These are phyloP conservation scores for Trametes coccinea DNA, from an alignment of 768 basidiomycete genomes.

Conservation along the genomic window DNA sequence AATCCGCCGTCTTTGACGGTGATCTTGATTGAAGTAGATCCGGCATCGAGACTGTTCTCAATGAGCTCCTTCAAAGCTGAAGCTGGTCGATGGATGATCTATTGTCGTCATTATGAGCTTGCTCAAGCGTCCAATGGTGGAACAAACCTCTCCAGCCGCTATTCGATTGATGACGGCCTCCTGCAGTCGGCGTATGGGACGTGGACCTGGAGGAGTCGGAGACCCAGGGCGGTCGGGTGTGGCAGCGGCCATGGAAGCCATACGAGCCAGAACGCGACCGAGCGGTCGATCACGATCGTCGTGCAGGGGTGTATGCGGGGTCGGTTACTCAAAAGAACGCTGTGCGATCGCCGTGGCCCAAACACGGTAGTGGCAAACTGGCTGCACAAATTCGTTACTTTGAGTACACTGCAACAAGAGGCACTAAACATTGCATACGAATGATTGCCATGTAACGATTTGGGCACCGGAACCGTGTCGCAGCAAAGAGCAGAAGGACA, in stretches of 20 bases:
- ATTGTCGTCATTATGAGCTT: not conserved
- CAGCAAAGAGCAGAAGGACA: not conserved
- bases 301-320: not conserved
- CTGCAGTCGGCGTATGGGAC: slow-evolving; percentile 72
- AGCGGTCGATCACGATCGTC: slow-evolving; percentile 1
- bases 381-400: too few relatives aligned
- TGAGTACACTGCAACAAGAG: too few relatives aligned
- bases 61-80: slow-evolving; percentile 96
- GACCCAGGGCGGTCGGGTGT: slow-evolving; percentile 14
- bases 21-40: slow-evolving; percentile 81
- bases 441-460: too few relatives aligned
- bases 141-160: slow-evolving; percentile 59
- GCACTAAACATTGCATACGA: too few relatives aligned
- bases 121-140: not conserved
- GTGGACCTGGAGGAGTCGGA: slow-evolving; percentile 44
- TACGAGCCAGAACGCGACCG: not conserved
- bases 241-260: slow-evolving; percentile 6
- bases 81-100: slow-evolving; percentile 89
- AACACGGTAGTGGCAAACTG: not conserved
- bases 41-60: slow-evolving; percentile 95
- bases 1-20: slow-evolving; percentile 94
- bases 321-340: not conserved
- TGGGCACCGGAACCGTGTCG: too few relatives aligned
- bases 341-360: not conserved
- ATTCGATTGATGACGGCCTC: slow-evolving; percentile 90